Conservation (phyloP, 305 asterid species). For the Fraxinus baroniana region DNA sequence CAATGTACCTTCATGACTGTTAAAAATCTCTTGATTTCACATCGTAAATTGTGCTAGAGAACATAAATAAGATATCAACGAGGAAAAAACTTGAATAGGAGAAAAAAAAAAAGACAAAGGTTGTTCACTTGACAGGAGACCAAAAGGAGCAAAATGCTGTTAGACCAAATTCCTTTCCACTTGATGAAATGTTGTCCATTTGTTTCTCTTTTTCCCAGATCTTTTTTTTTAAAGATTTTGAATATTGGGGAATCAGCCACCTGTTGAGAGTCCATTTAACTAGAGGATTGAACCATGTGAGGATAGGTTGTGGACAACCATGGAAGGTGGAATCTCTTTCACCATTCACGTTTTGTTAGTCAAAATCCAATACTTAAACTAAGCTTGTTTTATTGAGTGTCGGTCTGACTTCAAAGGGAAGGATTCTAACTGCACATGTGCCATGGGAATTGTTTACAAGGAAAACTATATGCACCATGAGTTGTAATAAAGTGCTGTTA, state of each 20-base stretch:
- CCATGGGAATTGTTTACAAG: constrained; percentile 22
- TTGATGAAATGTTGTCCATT: constrained; percentile 22
- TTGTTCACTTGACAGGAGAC: constrained; percentile 53
- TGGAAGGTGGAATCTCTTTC: constrained; percentile 35
- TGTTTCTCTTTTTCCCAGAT: constrained; percentile 4
- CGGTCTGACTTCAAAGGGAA: constrained; percentile 28
- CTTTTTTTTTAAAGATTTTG: background rate
- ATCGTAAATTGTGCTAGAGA: constrained; percentile 29
- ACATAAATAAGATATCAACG: constrained; percentile 11
- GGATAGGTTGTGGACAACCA: constrained; percentile 10
- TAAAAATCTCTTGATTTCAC: constrained; percentile 21
- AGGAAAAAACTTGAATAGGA: constrained; percentile 6
- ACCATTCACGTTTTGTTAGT: constrained; percentile 9
- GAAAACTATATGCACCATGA: background rate
- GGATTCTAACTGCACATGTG: constrained; percentile 40
- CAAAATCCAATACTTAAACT: constrained; percentile 22
- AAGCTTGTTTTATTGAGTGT: constrained; percentile 32
- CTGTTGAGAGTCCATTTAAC: constrained; percentile 44
- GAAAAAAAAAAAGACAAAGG: constrained; percentile 36
- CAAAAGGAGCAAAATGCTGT: constrained; percentile 31
- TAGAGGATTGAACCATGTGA: constrained; percentile 48
- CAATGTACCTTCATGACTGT: background rate
- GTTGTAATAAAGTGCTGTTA: background rate
- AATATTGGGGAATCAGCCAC: constrained; percentile 41
- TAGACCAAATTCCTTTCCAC: constrained; percentile 25